Evolutionary conservation across 139 green algal genomes (phyloP), one percentile per base, ranked within the genome.

Genomic region (Closterium sp.): DNA sequence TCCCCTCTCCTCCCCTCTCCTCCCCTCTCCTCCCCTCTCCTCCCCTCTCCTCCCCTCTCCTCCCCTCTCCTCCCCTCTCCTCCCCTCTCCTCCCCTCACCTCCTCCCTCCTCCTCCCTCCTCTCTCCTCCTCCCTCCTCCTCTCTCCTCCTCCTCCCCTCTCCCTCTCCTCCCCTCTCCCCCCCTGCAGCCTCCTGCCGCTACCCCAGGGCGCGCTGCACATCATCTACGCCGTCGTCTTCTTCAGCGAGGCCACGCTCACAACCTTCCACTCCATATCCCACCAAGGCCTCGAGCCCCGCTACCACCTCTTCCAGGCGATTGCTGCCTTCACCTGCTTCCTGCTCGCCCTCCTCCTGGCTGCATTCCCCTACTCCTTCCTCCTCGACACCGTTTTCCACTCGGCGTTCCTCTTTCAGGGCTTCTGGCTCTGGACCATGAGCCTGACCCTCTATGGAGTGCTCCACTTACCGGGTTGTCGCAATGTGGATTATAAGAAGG

Each of bases 181-280:
- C 55, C 5, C 55, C 25, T 76, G 23, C 66, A 90, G 84, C 25
- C 33, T 90, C 33, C 90, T 92, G 21, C 84, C 90, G 36, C 90
- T 92, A 31, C 90, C 90, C 12, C 32, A 83, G 28, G 90, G 90
- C 31, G 31, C n/a, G 6, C 90, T 92, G 28, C 90, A 92, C 84
- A 23, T 92, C 23, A 1, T 90, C 19, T 87, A 33, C 21, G 84
- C 90, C 23, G 16, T 84, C 23, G 84, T 19, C 21, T 92, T 92
- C 32, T 33, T 33, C 33, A 33, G 33, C 32, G 90, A 92, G 84
- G 91, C 81, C 84, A 30, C 84, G 28, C 84, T 92, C 25, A 91
- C 90, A 84, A 84, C 28, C 33, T 92, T 92, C 66, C 90, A 92
- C 84, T 92, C 90, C 23, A 89, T 34, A 25, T 91, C 23, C 90